These are phyloP conservation scores for Pseudotsuga menziesii DNA, from an alignment of 75 land plant species.

Conservation along the genomic window DNA sequence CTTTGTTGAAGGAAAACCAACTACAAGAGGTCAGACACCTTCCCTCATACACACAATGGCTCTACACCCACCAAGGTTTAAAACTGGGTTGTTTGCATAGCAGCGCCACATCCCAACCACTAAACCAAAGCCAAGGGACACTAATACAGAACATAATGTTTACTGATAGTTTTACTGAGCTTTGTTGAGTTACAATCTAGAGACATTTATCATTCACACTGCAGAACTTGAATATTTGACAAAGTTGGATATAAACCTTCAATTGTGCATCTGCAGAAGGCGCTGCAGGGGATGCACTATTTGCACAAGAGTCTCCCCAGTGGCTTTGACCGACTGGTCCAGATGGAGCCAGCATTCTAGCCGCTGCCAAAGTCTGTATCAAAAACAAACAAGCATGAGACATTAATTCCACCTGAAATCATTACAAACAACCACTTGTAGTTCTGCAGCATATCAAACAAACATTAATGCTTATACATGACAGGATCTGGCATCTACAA, in stretches of 20 bases:
- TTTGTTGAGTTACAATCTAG: too few relatives aligned
- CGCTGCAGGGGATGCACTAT: slow-evolving; percentile 53
- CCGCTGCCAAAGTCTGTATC: slow-evolving; percentile 83
- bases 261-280: slow-evolving; percentile 93
- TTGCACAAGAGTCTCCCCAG: slow-evolving; percentile 75
- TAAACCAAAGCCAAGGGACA: too few relatives aligned
- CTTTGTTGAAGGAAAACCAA: too few relatives aligned
- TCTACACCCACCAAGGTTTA: too few relatives aligned
- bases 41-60: too few relatives aligned
- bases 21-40: too few relatives aligned
- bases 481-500: neutral
- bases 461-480: neutral
- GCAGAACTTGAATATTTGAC: too few relatives aligned
- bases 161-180: too few relatives aligned
- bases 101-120: too few relatives aligned
- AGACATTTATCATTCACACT: too few relatives aligned
- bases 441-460: neutral
- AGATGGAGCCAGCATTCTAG: slow-evolving; percentile 82
- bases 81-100: too few relatives aligned
- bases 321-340: slow-evolving; percentile 69
- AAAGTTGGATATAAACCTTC: slow-evolving; percentile 48
- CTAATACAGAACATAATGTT: too few relatives aligned
- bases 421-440: neutral
- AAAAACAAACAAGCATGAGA: neutral
- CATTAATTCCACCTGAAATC: neutral